A percentile compares a stretch with the other conserved stretches of the same genome.
phyloP scores from a whole-genome alignment of 192 early-diverging fungal genomes.

The Chytriomyces sp. region DNA sequence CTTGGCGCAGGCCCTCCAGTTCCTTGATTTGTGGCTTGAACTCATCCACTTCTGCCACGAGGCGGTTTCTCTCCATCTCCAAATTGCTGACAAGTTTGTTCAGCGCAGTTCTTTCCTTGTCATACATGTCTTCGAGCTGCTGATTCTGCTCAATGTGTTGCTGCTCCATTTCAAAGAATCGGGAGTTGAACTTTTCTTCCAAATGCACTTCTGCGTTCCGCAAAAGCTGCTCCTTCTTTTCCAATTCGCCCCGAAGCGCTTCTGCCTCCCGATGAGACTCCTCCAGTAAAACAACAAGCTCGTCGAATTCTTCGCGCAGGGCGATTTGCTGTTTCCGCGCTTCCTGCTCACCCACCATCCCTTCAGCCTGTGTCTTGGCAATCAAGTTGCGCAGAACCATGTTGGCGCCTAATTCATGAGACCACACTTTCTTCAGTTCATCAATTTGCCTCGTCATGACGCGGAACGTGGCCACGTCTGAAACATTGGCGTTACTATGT shows the following conservation, averaged over 20 bases:
- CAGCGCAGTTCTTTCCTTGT: slow-evolving; percentile 39
- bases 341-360: slow-evolving; percentile 37
- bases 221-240: slow-evolving; percentile 22
- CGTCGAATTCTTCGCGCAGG: slow-evolving; percentile 49
- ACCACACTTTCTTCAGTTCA: slow-evolving; percentile 52
- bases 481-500: not conserved
- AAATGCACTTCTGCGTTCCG: slow-evolving; percentile 10
- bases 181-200: slow-evolving; percentile 38
- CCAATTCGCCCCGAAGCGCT: slow-evolving; percentile 17
- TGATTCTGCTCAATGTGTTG: slow-evolving; percentile 44
- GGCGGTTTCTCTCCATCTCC: slow-evolving; percentile 47
- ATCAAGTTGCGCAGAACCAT: slow-evolving; percentile 45
- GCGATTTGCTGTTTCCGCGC: slow-evolving; percentile 24
- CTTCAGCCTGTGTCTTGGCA: slow-evolving; percentile 47
- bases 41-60: slow-evolving; percentile 33
- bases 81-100: slow-evolving; percentile 42
- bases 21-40: slow-evolving; percentile 32
- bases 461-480: slow-evolving; percentile 16
- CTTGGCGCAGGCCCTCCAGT: slow-evolving; percentile 9
- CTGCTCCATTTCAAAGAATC: slow-evolving; percentile 48
- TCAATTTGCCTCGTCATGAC: slow-evolving; percentile 45
- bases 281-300: slow-evolving; percentile 43
- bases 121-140: slow-evolving; percentile 48
- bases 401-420: slow-evolving; percentile 48
- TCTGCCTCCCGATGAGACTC: slow-evolving; percentile 35